Base-by-base conservation (phyloP, 2,329 filamentous ascomycete genomes). In the Phialophora chinensis region DNA sequence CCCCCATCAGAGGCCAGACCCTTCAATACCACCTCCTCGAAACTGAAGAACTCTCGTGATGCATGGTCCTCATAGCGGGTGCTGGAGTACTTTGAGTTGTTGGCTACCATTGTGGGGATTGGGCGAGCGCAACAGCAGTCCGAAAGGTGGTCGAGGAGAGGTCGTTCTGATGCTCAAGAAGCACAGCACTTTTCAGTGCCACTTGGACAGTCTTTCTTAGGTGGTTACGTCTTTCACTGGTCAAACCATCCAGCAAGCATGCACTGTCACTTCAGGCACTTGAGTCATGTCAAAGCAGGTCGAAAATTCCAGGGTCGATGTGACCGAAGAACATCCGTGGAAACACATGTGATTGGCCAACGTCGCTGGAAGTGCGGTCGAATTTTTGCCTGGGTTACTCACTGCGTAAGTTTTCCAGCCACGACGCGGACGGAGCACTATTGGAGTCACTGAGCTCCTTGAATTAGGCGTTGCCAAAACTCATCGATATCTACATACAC, bases 1-100 rank as follows among this genome's bases (percentile, higher is more conserved):
- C 93, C 93, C 66, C 92, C 92, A 75, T 97, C 93, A 54, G 87
- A 84, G 66, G 92, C 93, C 65, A 97, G 88, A 53, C 93, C 93
- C 79, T 96, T 96, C 71, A 97, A 84, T 49, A 97, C 92, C 55
- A 93, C 93, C 62, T 93, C 89, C 79, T 97, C 93, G 78, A 97
- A 97, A 60, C 92, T 93, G 73, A 96, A 85, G 90, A 93, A 72
- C 25, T 68, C 54, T 23, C 55, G 66, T 60, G 65, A 44, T 63
- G 61, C 62, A 3, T 63, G 23, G 59, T 67, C 69, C 57, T 65
- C 52, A 55, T 68, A 68, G 47, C 64, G 60, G 52, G 52, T 61
- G 47, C 50, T 70, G 31, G 69, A 71, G 66, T 68, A 73, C 44
- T 68, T 68, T 14, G 68, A 68, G 47, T 67, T 67, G 38, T 53